Evolutionary conservation across 2,329 filamentous ascomycete species (phyloP), one percentile per base, ranked within the genome.

Genomic region (Chaetoscypha palmicola): DNA sequence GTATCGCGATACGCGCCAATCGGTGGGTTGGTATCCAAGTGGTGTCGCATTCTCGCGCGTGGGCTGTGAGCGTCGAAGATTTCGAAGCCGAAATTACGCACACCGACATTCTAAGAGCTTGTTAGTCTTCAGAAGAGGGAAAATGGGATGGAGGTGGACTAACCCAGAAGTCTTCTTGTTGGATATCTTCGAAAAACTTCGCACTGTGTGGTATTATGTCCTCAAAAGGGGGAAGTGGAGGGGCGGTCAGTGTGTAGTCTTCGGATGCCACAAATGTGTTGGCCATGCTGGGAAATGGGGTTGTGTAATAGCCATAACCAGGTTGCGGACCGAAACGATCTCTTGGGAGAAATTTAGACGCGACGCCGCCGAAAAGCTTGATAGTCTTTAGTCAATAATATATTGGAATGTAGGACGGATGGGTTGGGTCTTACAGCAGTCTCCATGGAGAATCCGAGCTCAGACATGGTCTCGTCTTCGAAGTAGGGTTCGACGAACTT

Each of bases 121-220:
- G 16, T 33, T 16, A 33, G 31, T 33, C 8, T 7, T 12, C 16
- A 7, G 8, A 7, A 8, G 9, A 12, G 9, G 31, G 7, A 7
- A 7, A 8, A 28, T 7, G 22, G 21, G 21, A 11, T n/a, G n/a
- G n/a, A n/a, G n/a, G n/a, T n/a, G 11, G n/a, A 12, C 5, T 22
- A n/a, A 28, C 31, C 53, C 53, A 57, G 19, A 57, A 57, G 2
- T 43, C 36, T 10, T 50, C 45, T 35, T 56, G 53, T 11, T 53
- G 49, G 2, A 52, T 44, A 8, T 55, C 52, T 35, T 53, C 33
- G 20, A 49, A 53, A 16, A 51, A 52, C 2, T 44, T 41, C 3
- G 47, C 37, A 5, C 49, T 48, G 3, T 54, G 44, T 1, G 51
- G 53, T 17, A 41, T 53, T 8, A 20, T 31, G 2, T 48, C 46